phyloP scores from a whole-genome alignment of 495 filamentous ascomycete genomes.

The Penicillium subrubescens region DNA sequence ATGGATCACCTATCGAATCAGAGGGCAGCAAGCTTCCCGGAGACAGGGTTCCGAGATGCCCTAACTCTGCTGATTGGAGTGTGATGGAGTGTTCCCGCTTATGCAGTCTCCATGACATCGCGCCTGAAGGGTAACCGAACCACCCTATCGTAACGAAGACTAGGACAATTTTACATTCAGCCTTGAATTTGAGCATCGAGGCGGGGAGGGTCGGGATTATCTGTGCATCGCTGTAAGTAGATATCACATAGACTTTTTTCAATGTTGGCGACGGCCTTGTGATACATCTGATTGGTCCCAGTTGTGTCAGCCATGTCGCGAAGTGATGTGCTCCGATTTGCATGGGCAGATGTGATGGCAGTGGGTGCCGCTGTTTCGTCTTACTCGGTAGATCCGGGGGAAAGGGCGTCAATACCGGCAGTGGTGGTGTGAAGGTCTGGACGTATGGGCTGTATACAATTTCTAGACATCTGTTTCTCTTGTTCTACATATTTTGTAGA shows the following conservation, averaged over 20 bases:
- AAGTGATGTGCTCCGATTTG: conserved; percentile 33
- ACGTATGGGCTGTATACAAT: neutral
- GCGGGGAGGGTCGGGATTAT: neutral
- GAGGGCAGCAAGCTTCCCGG: conserved; percentile 3
- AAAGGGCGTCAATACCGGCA: neutral
- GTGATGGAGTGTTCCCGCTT: neutral
- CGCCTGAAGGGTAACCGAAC: neutral
- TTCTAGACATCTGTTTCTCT: neutral
- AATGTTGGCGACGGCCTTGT: conserved; percentile 5
- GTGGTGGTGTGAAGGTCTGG: neutral
- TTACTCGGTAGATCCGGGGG: conserved; percentile 31
- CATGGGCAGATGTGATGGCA: conserved; percentile 29
- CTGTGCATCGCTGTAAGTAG: conserved; percentile 2
- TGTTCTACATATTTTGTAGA: neutral
- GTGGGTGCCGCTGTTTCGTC: conserved; percentile 8
- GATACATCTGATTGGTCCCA: conserved; percentile 28
- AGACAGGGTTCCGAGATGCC: conserved; percentile 10
- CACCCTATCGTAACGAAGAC: neutral
- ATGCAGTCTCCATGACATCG: conserved; percentile 6
- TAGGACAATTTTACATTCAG: neutral
- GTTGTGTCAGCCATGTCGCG: conserved; percentile 25
- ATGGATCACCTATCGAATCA: neutral
- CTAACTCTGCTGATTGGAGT: conserved; percentile 8
- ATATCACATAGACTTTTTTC: neutral
- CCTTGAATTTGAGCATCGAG: neutral